Evolutionary conservation across 495 filamentous ascomycete species (phyloP), one percentile per base, ranked within the genome.

Genomic region (Neurospora sp.): DNA sequence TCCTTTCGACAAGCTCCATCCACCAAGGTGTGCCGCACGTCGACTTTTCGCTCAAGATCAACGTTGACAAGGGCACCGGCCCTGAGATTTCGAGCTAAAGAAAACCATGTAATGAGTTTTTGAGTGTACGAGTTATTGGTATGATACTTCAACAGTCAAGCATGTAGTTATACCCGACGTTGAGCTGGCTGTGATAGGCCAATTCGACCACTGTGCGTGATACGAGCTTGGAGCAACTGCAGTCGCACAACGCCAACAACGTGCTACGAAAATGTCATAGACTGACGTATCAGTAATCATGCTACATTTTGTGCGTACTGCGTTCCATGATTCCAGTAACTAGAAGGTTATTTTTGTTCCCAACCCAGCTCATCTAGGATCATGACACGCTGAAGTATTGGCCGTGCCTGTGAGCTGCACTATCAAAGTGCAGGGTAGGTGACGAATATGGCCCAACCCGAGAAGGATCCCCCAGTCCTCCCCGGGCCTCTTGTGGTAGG

Each of bases 11-110:
- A 39, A 98, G 95, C 78, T 93, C 93, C 48, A 97, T 99, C 76
- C 96, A 99, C 80, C 96, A 99, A 84, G 95, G 96, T 2, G 93
- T 94, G 6, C 87, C 89, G 54, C 94, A 97, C 82, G 90, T 99
- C 48, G 96, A 99, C 79, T 98, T 97, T 79, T 97, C 94, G 8
- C 86, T 99, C 54, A 99, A 99, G 87, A 93, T 99, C 73, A 79
- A 85, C 70, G 78, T 82, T 14, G 81, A 79, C 70, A 75, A 76
- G 62, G 77, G 75, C 11, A 42, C 76, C 39, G 78, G 78, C 46
- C 76, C 73, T 5, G 77, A 77, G 54, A 71, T 77, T 39, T 76
- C 78, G 23, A 78, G 77, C 40, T 80, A 69, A 75, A 35, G 35
- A 35, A 37, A 70, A 40, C 27, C 20, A 6, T 73, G 41, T 72